These are phyloP conservation scores for Incumbomyces delicatus DNA, from an alignment of 2,329 filamentous ascomycete genomes.

Conservation along the genomic window DNA sequence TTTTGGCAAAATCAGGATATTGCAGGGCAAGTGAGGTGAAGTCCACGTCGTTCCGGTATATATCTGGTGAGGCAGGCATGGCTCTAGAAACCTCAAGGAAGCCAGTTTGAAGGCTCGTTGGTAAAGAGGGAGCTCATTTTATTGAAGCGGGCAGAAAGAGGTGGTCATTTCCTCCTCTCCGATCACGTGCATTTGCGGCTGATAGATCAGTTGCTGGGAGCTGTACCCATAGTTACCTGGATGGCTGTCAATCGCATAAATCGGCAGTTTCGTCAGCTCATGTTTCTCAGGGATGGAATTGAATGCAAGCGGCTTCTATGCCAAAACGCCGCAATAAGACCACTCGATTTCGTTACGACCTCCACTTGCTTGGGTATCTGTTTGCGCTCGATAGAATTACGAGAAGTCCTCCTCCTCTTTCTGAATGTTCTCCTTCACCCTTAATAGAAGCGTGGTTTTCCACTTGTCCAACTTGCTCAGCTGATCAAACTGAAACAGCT, in stretches of 20 bases:
- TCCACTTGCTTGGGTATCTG: too few species aligned
- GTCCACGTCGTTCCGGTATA: slow-evolving; percentile 35
- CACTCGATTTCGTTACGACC: too few species aligned
- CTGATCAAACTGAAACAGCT: slow-evolving; percentile 81
- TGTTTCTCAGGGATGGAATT: too few species aligned
- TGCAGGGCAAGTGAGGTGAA: slow-evolving; percentile 52
- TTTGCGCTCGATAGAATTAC: slow-evolving; percentile 25
- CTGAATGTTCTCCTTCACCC: slow-evolving; percentile 76
- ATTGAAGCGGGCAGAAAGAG: too few species aligned
- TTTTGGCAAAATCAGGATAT: slow-evolving; percentile 50
- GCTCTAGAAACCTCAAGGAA: too few species aligned
- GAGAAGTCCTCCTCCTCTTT: slow-evolving; percentile 60
- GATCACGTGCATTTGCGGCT: too few species aligned
- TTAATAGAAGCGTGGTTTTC: slow-evolving; percentile 80
- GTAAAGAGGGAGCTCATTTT: not conserved
- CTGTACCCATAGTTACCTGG: too few species aligned
- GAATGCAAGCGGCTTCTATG: not conserved
- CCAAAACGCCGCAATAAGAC: slow-evolving; percentile 1
- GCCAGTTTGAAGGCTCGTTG: not conserved
- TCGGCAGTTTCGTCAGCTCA: too few species aligned
- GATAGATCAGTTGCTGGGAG: too few species aligned
- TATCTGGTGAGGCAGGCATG: slow-evolving; percentile 17
- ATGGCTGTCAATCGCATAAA: too few species aligned
- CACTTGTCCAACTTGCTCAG: slow-evolving; percentile 91
- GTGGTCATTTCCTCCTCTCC: too few species aligned